Evolutionary conservation across 441 rosid genomes (phyloP), one percentile per base, ranked within the genome.

Genomic region (Aquilaria agallochum): DNA sequence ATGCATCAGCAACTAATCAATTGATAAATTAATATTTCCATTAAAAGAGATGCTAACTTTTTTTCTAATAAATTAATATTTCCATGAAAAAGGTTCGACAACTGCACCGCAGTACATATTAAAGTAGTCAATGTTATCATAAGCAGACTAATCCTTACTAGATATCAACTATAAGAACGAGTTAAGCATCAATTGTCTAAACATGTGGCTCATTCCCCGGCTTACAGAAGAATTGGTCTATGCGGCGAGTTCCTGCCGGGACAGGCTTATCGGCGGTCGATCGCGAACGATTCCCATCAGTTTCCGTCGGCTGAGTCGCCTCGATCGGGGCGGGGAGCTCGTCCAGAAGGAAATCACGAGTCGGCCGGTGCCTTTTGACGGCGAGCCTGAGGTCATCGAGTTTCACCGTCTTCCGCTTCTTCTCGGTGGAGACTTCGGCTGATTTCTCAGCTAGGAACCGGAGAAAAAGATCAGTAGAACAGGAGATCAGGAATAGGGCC

Each of bases 331-430:
- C 12, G 2, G 95, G 97, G 32, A 95, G 98, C 58, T 93, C 90
- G 59, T 95, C 97, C 14, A 90, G 83, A 44, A 95, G 87, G 69
- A 92, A 92, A 80, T 95, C 98, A 45, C 79, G 72, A 0, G 87
- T 88, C 32, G 95, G 97, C 31, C 63, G 89, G 76, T 92, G 99
- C 67, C 89, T 75, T 73, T 83, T 84, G 31, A 80, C 92, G n/a
- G 95, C 96, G 59, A 54, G 58, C 62, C 86, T 76, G 42, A 92
- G 58, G 62, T 92, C 84, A 12, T 87, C 95, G 60, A 80, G 80
- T 65, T 79, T 89, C 49, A 95, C 83, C 12, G 58, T 83, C 77
- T 75, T 95, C 1, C 90, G 89, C 73, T 89, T 89, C 87, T 83
- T 88, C 88, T 85, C 88, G 11, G 48, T 27, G 2, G 89, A 79